Conservation (phyloP, 2,329 filamentous ascomycete species). For the Colletotrichum horii region DNA sequence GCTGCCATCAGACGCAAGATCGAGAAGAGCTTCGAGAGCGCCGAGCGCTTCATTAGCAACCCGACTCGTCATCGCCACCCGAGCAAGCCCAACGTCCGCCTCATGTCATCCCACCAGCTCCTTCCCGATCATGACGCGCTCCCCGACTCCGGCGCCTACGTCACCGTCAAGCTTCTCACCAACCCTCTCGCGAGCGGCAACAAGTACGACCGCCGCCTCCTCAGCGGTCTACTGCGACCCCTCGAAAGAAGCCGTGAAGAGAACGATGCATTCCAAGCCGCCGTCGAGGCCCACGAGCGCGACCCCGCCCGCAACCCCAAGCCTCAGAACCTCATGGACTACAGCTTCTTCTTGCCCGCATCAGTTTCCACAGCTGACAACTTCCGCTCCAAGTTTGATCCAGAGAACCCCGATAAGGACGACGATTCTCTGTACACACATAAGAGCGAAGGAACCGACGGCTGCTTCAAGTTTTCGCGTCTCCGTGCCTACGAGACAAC, state of each 20-base stretch:
- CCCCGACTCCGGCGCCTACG: conserved; percentile 72
- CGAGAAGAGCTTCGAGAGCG: conserved; percentile 63
- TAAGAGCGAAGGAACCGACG: conserved; percentile 46
- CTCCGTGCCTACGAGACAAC: conserved; percentile 70
- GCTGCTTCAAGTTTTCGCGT: conserved; percentile 66
- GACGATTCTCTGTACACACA: conserved; percentile 61
- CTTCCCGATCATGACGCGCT: conserved; percentile 72
- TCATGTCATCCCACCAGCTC: conserved; percentile 65
- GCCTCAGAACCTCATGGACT: conserved; percentile 65
- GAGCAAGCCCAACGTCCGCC: conserved; percentile 45
- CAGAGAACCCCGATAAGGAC: conserved; percentile 59
- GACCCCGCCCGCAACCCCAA: conserved; percentile 62
- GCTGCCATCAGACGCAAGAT: conserved; percentile 73
- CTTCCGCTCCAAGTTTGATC: conserved; percentile 67
- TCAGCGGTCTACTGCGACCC: conserved; percentile 66
- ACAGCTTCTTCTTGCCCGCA: conserved; percentile 69
- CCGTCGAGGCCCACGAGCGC: conserved; percentile 57
- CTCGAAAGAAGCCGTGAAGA: conserved; percentile 61
- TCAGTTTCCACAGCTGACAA: conserved; percentile 50
- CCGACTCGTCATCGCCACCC: conserved; percentile 61
- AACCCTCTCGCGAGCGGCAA: conserved; percentile 62
- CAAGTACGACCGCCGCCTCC: conserved; percentile 65
- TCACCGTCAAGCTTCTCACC: conserved; percentile 71
- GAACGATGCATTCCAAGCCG: conserved; percentile 54
- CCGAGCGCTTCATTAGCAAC: conserved; percentile 59